Conservation (phyloP, 169 alveolate species). For the Plasmodium vivax region DNA sequence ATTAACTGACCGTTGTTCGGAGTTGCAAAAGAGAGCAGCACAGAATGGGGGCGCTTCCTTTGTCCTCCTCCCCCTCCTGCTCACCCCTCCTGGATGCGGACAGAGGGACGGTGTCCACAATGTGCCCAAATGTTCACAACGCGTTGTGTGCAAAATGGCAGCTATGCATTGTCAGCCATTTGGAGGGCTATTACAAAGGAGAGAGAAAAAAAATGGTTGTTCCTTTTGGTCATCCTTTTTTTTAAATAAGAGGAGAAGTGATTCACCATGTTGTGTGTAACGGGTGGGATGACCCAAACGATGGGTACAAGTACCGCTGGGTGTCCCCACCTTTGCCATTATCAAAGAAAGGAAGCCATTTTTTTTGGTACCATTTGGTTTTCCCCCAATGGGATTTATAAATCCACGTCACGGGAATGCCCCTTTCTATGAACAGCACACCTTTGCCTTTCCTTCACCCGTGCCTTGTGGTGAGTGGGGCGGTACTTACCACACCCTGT, state of each 20-base stretch:
- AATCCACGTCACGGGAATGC: not conserved
- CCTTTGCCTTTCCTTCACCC: not conserved
- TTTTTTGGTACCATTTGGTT: not conserved
- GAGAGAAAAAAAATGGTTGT: not conserved
- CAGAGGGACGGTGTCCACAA: not conserved
- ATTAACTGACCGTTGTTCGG: not conserved
- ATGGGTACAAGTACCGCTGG: not conserved
- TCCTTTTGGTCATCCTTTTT: not conserved
- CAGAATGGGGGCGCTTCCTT: not conserved
- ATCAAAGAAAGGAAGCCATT: not conserved
- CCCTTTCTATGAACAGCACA: not conserved
- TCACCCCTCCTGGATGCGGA: not conserved
- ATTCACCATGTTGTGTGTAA: not conserved
- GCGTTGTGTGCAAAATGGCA: not conserved
- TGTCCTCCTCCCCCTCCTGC: not conserved
- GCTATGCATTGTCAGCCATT: not conserved
- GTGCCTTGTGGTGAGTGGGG: not conserved
- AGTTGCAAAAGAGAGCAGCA: not conserved
- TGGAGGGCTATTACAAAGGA: not conserved
- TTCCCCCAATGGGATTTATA: not conserved
- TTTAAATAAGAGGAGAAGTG: not conserved
- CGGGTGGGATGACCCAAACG: not conserved
- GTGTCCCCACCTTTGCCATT: not conserved
- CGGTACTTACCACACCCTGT: not conserved
- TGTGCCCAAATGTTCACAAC: not conserved